Conservation (phyloP, 139 green algal genomes). For the Picochlorum costavermella region DNA sequence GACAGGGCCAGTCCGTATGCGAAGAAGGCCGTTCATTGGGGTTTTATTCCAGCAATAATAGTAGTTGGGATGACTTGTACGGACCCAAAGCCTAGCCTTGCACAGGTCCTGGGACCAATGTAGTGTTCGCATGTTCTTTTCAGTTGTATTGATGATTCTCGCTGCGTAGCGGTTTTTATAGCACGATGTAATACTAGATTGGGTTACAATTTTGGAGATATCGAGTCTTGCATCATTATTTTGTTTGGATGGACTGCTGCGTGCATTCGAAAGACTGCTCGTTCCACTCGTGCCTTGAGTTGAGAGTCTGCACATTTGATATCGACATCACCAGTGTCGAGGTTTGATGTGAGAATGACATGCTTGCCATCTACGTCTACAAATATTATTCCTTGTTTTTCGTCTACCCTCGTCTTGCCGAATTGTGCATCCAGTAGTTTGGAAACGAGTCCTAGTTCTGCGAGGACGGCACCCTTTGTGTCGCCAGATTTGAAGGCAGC, state of each 20-base stretch:
- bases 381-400: slow-evolving; percentile 34
- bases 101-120: slow-evolving; percentile 50
- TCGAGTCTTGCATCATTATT: no score
- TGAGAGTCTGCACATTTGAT: slow-evolving; percentile 54
- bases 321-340: slow-evolving; percentile 24
- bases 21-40: slow-evolving; percentile 48
- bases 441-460: slow-evolving; percentile 53
- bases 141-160: no score
- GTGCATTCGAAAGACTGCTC: slow-evolving; percentile 44
- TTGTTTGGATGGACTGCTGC: slow-evolving; percentile 36
- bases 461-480: slow-evolving; percentile 23
- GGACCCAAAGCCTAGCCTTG: slow-evolving; percentile 40
- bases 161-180: neutral
- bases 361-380: slow-evolving; percentile 39
- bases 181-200: neutral
- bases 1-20: neutral
- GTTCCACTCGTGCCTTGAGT: slow-evolving; percentile 47
- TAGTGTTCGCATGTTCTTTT: slow-evolving; percentile 7
- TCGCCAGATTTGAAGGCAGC: slow-evolving; percentile 32
- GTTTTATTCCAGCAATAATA: slow-evolving; percentile 62
- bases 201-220: neutral
- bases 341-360: slow-evolving; percentile 33
- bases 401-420: slow-evolving; percentile 46
- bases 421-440: slow-evolving; percentile 68
- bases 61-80: slow-evolving; percentile 47